Percentiles rank a stretch among this genome's conserved stretches.
These are phyloP conservation scores for Termitomyces sp. DNA, from an alignment of 768 basidiomycete species.

Conservation along the genomic window DNA sequence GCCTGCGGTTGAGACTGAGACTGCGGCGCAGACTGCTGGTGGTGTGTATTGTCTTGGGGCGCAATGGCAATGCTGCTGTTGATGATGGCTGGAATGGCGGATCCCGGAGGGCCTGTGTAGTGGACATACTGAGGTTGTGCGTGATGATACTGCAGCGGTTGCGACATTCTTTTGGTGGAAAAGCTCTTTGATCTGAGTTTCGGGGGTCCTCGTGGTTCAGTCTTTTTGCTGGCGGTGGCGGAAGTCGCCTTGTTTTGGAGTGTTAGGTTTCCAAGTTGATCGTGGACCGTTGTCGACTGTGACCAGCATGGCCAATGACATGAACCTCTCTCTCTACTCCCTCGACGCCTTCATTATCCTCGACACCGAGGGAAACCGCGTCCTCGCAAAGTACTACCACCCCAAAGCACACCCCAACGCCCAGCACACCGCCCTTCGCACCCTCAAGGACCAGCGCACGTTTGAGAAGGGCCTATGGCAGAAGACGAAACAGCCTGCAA, in stretches of 20 bases:
- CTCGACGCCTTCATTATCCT: conserved; percentile 47
- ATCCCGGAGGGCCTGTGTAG: conserved; percentile 25
- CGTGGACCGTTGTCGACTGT: neutral
- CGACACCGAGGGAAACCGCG: conserved; percentile 17
- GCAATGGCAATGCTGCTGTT: conserved; percentile 16
- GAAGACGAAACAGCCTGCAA: conserved; percentile 70
- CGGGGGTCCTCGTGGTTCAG: conserved; percentile 27
- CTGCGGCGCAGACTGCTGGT: conserved; percentile 14
- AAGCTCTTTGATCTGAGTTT: conserved; percentile 28
- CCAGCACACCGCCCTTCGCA: conserved; percentile 61
- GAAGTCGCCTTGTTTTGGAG: neutral
- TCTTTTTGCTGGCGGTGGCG: conserved; percentile 8
- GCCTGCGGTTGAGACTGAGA: conserved; percentile 23
- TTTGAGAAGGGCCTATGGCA: conserved; percentile 95
- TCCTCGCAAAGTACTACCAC: conserved; percentile 93
- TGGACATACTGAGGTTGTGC: conserved; percentile 31
- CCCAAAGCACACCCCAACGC: conserved; percentile 60
- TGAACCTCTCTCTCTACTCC: too few relatives aligned
- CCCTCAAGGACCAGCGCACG: conserved; percentile 90
- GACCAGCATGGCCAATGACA: too few relatives aligned
- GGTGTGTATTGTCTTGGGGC: conserved; percentile 24
- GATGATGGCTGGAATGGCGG: conserved; percentile 13
- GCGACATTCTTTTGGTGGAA: conserved; percentile 33
- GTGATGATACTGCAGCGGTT: conserved; percentile 29
- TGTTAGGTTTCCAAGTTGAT: neutral